A percentile compares a stretch with the other conserved stretches of the same genome.
phyloP scores from a whole-genome alignment of 1,284 basidiomycete species.

The Megacollybia platyphylla region DNA sequence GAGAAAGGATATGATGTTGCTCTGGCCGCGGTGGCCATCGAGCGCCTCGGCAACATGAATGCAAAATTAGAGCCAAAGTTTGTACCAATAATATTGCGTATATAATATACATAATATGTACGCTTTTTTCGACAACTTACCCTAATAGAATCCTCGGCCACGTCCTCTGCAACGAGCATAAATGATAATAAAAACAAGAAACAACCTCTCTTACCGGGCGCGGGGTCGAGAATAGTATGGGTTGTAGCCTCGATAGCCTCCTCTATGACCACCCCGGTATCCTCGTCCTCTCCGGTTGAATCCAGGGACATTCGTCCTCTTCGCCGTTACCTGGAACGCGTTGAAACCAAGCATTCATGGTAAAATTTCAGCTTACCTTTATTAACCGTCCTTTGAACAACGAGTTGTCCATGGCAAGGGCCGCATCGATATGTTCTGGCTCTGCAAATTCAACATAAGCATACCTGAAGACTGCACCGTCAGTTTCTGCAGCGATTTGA shows the following conservation, averaged over 20 bases:
- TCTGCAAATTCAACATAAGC: slow-evolving; percentile 99
- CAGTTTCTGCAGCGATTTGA: slow-evolving; percentile 2
- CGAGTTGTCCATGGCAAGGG: slow-evolving; percentile 91
- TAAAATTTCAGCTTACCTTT: slow-evolving; percentile 43
- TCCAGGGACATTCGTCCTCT: slow-evolving; percentile 88
- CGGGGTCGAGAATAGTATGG: slow-evolving; percentile 57
- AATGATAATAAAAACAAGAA: slow-evolving; percentile 4
- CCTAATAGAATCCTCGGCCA: slow-evolving; percentile 49
- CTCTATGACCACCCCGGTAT: slow-evolving; percentile 60
- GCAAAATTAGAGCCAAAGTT: background rate
- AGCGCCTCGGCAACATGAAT: slow-evolving; percentile 14
- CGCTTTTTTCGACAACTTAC: slow-evolving; percentile 1
- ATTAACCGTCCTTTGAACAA: slow-evolving; percentile 89
- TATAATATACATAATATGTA: background rate
- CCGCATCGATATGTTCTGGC: slow-evolving; percentile 85
- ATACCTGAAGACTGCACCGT: slow-evolving; percentile 42
- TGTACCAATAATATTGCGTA: background rate
- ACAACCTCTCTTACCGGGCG: slow-evolving; percentile 48
- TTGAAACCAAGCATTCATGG: background rate
- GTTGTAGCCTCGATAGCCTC: slow-evolving; percentile 58
- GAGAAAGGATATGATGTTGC: slow-evolving; percentile 60
- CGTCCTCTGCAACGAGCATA: slow-evolving; percentile 35
- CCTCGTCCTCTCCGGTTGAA: slow-evolving; percentile 75
- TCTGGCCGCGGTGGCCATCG: slow-evolving; percentile 27
- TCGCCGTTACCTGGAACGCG: slow-evolving; percentile 65